These are phyloP conservation scores for Xylogone sp. DNA, from an alignment of 2,329 filamentous ascomycete genomes.

Conservation along the genomic window DNA sequence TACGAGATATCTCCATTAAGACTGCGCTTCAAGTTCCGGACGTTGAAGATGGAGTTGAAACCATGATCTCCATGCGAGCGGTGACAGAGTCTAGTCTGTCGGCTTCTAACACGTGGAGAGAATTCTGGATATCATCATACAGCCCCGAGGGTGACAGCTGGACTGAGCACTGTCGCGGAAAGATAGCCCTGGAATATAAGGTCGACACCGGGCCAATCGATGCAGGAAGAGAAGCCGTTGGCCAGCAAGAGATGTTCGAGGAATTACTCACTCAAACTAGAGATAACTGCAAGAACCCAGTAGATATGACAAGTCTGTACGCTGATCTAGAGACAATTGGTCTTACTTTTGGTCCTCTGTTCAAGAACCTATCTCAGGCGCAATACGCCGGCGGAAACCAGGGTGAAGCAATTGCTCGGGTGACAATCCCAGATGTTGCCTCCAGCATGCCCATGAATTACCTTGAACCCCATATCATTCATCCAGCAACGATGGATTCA, in stretches of 20 bases:
- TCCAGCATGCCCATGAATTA: slow-evolving; percentile 30
- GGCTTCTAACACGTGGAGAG: background rate
- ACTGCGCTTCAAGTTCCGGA: slow-evolving; percentile 42
- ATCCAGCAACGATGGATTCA: slow-evolving; percentile 32
- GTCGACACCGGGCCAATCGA: slow-evolving; percentile 13
- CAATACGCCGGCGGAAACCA: slow-evolving; percentile 16
- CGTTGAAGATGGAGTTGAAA: slow-evolving; percentile 36
- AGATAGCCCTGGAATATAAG: slow-evolving; percentile 23
- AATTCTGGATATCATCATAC: background rate
- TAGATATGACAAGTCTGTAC: slow-evolving; percentile 21
- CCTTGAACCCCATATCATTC: slow-evolving; percentile 30
- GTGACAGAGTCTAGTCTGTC: too few relatives aligned
- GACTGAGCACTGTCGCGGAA: slow-evolving; percentile 32
- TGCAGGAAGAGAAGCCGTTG: slow-evolving; percentile 17
- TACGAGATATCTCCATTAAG: slow-evolving; percentile 42
- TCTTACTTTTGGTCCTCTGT: slow-evolving; percentile 27
- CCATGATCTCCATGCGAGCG: slow-evolving; percentile 27
- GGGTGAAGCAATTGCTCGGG: slow-evolving; percentile 19
- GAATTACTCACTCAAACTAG: slow-evolving; percentile 9
- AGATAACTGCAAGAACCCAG: slow-evolving; percentile 16
- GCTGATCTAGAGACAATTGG: slow-evolving; percentile 24
- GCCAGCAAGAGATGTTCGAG: slow-evolving; percentile 13
- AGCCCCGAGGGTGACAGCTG: slow-evolving; percentile 13
- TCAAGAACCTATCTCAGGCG: slow-evolving; percentile 21
- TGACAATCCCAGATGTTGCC: slow-evolving; percentile 26